Evolutionary conservation across 768 basidiomycete genomes (phyloP).

Genomic region (Leccinum sublutescens): DNA sequence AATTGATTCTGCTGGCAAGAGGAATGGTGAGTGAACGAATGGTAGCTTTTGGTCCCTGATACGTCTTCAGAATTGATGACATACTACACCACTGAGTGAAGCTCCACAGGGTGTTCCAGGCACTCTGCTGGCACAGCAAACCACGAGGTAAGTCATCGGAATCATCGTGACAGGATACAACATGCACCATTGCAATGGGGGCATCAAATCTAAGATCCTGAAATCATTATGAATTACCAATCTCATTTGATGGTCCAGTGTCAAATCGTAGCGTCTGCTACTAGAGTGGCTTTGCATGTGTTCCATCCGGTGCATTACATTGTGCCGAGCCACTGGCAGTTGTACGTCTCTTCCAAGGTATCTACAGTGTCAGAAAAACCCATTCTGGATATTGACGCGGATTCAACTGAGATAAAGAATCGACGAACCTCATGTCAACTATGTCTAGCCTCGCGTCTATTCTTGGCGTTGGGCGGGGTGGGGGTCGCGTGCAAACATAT

Average conservation of each 20-base stretch:
- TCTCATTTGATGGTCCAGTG: neutral
- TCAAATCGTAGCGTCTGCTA: neutral
- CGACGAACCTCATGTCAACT: neutral
- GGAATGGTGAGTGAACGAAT: neutral
- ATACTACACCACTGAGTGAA: too few species aligned
- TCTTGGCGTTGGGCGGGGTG: constrained; percentile 18
- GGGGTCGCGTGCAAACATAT: constrained; percentile 14
- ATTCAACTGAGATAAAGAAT: neutral
- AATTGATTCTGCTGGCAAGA: neutral
- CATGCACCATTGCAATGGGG: neutral
- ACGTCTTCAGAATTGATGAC: neutral
- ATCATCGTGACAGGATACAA: neutral
- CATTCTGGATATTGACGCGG: neutral
- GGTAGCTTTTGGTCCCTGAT: neutral
- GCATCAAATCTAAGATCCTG: neutral
- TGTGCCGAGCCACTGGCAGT: neutral
- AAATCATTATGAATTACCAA: neutral
- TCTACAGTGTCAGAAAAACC: neutral
- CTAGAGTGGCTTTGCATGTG: too few species aligned
- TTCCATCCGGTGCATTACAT: too few species aligned
- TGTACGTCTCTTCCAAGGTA: neutral
- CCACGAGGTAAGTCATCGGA: neutral
- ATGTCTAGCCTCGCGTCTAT: constrained; percentile 9
- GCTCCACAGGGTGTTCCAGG: neutral
- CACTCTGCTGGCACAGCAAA: neutral